Evolutionary conservation across 768 basidiomycete species (phyloP).

Genomic region (Lyophyllum semitale): DNA sequence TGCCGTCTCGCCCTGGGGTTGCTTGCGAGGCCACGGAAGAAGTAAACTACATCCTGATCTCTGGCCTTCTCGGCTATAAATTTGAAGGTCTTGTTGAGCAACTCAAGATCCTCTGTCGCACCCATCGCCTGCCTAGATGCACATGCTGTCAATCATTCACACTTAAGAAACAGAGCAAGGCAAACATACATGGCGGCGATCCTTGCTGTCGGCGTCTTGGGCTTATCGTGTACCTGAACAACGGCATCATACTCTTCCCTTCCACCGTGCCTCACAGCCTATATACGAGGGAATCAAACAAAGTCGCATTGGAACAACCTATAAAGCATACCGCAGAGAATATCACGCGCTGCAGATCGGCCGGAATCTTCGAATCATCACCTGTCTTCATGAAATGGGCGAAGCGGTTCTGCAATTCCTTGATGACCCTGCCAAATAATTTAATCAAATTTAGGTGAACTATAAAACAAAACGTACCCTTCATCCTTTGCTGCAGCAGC

Average conservation of each 20-base stretch:
- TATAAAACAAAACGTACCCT: conserved; percentile 19
- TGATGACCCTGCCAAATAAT: conserved; percentile 57
- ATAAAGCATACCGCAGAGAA: conserved; percentile 48
- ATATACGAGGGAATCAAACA: conserved; percentile 5
- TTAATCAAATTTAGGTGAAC: not conserved
- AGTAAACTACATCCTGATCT: conserved; percentile 65
- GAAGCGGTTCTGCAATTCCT: conserved; percentile 74
- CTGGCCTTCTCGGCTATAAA: conserved; percentile 56
- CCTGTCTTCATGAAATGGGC: conserved; percentile 65
- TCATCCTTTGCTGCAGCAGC: conserved; percentile 34
- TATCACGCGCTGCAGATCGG: conserved; percentile 68
- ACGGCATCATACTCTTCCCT: conserved; percentile 73
- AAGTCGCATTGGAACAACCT: not conserved
- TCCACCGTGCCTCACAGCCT: conserved; percentile 80
- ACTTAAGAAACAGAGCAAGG: not conserved
- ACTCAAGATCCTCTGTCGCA: conserved; percentile 51
- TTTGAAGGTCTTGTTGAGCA: conserved; percentile 63
- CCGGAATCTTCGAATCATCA: conserved; percentile 78
- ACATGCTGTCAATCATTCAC: conserved; percentile 7
- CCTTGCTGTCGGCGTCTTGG: conserved; percentile 72
- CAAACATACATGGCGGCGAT: conserved; percentile 65
- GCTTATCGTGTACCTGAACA: conserved; percentile 66
- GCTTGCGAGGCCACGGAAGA: conserved; percentile 55
- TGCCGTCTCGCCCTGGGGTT: conserved; percentile 60
- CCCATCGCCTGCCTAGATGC: conserved; percentile 63